Evolutionary conservation across 2,329 filamentous ascomycete genomes (phyloP).

Genomic region (Microsporum audouinii): DNA sequence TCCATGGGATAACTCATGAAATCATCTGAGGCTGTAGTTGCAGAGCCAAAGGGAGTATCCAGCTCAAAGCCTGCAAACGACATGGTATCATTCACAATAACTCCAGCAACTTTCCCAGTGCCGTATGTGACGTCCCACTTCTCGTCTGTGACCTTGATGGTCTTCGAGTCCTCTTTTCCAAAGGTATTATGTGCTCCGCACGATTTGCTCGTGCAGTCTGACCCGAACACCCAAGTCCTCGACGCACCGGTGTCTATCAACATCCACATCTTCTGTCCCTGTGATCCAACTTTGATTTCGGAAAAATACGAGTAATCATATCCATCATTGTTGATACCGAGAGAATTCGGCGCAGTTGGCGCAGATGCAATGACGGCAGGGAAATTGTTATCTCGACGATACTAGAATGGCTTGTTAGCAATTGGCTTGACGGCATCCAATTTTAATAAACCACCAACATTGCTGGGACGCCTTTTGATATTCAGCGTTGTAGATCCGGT

Average conservation of each 20-base stretch:
- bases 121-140: constrained; percentile 63
- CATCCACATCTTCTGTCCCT: constrained; percentile 42
- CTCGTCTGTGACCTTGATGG: constrained; percentile 44
- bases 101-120: constrained; percentile 60
- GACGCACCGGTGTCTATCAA: constrained; percentile 45
- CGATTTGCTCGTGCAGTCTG: constrained; percentile 52
- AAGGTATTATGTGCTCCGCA: constrained; percentile 62
- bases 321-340: constrained; percentile 44
- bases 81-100: constrained; percentile 54
- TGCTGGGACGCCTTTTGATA: constrained; percentile 26
- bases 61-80: constrained; percentile 52
- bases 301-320: constrained; percentile 46
- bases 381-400: constrained; percentile 40
- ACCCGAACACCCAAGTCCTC: constrained; percentile 75
- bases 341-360: constrained; percentile 36
- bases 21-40: constrained; percentile 57
- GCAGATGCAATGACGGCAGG: constrained; percentile 31
- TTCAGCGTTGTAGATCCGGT: constrained; percentile 24
- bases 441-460: constrained; percentile 12
- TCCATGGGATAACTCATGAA: constrained; percentile 75
- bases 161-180: constrained; percentile 53
- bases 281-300: constrained; percentile 39
- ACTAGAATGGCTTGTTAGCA: constrained; percentile 15
- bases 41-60: constrained; percentile 53
- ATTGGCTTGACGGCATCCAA: not conserved